A percentile compares a stretch with the other conserved stretches of the same genome.
phyloP scores from a whole-genome alignment of 108 stramenopile species.

The Nannochloropsis oceanica region DNA sequence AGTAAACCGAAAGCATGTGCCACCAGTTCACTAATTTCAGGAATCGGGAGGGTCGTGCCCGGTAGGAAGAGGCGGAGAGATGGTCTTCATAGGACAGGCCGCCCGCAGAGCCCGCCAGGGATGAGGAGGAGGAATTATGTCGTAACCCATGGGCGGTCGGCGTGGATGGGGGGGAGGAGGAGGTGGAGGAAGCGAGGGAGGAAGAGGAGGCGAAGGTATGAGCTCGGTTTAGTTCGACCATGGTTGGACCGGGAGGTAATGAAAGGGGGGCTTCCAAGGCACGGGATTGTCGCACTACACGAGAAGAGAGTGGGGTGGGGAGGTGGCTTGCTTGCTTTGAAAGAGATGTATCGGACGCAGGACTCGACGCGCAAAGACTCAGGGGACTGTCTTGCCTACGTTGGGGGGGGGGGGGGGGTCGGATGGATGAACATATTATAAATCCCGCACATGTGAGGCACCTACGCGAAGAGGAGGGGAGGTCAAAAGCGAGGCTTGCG shows the following conservation, averaged over 20 bases:
- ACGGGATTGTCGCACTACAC: no score
- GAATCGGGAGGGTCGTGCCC: background rate
- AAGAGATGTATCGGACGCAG: no score
- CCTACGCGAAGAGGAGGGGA: no score
- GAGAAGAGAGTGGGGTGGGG: no score
- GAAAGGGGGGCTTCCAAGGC: no score
- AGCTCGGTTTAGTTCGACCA: background rate
- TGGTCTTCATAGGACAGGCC: background rate
- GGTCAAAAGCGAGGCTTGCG: no score
- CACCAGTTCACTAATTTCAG: constrained; percentile 3
- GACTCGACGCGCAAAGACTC: no score
- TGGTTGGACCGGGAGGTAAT: background rate
- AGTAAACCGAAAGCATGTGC: background rate
- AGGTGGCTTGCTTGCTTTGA: no score
- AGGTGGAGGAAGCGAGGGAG: background rate
- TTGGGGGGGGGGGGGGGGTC: no score
- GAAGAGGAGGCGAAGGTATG: background rate
- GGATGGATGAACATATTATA: no score
- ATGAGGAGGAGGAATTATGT: background rate
- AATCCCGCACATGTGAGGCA: no score
- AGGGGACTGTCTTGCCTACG: no score
- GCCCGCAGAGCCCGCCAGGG: background rate
- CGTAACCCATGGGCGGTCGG: background rate
- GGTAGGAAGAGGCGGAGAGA: background rate
- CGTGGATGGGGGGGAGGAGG: background rate